Conservation (phyloP, 352 stramenopile species). For the Peronospora destructor region DNA sequence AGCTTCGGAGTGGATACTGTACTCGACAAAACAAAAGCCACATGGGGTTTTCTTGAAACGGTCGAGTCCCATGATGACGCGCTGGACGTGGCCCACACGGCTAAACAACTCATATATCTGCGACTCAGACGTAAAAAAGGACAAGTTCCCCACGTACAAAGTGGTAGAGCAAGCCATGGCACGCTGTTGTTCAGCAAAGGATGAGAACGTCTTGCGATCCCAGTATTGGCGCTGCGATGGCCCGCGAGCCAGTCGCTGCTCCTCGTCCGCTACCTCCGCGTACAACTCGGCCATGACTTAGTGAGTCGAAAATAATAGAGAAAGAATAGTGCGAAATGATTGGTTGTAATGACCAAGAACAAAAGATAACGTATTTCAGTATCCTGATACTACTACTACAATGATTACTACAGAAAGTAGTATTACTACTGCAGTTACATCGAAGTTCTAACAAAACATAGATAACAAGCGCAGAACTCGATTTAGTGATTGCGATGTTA, state of each 20-base stretch:
- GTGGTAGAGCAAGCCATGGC: conserved; percentile 88
- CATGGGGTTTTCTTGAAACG: conserved; percentile 93
- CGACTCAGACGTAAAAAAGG: conserved; percentile 93
- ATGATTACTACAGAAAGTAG: too few species aligned
- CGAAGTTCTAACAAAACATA: too few species aligned
- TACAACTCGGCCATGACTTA: conserved; percentile 55
- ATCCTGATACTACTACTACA: neutral
- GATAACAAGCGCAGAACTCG: too few species aligned
- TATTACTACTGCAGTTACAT: too few species aligned
- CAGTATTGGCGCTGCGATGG: conserved; percentile 88
- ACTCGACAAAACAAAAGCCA: conserved; percentile 97
- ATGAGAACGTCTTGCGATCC: conserved; percentile 91
- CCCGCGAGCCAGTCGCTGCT: conserved; percentile 53
- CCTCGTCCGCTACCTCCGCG: conserved; percentile 51
- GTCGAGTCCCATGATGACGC: conserved; percentile 95
- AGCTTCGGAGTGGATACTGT: conserved; percentile 62
- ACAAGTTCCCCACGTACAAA: conserved; percentile 96
- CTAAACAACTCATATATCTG: conserved; percentile 95
- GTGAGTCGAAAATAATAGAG: neutral
- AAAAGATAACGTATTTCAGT: neutral
- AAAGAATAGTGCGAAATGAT: neutral
- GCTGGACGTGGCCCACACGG: conserved; percentile 86
- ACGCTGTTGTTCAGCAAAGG: conserved; percentile 88
- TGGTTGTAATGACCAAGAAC: neutral
- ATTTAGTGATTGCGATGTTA: too few species aligned